Evolutionary conservation across 805 yeast species (phyloP).

Genomic region (Candida koratica): DNA sequence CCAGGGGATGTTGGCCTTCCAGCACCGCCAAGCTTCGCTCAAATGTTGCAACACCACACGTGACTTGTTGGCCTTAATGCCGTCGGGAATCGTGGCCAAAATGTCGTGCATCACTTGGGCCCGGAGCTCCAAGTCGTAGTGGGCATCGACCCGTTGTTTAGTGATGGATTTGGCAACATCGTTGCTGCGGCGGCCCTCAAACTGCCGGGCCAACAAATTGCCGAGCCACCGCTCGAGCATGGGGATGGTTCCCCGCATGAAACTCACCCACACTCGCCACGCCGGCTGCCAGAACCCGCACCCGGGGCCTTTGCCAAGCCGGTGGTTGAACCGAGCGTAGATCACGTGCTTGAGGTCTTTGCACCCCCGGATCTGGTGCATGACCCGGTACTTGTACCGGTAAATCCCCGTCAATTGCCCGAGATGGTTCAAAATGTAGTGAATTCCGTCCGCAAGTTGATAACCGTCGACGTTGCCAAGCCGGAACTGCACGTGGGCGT

Average conservation of each 20-base stretch:
- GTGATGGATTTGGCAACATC: conserved; percentile 92
- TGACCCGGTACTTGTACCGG: conserved; percentile 93
- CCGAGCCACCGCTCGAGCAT: conserved; percentile 93
- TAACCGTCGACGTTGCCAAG: conserved; percentile 88
- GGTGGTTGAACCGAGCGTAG: conserved; percentile 74
- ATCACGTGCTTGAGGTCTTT: conserved; percentile 93
- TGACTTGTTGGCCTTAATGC: conserved; percentile 80
- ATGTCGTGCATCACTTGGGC: conserved; percentile 96
- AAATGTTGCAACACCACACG: conserved; percentile 87
- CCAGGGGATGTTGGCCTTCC: conserved; percentile 99
- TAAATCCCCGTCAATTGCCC: conserved; percentile 97
- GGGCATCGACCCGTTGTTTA: conserved; percentile 92
- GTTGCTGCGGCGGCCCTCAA: conserved; percentile 90
- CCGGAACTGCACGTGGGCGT: conserved; percentile 88
- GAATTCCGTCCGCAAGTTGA: conserved; percentile 91
- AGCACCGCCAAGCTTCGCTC: conserved; percentile 98
- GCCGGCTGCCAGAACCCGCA: conserved; percentile 99
- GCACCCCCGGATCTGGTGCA: conserved; percentile 96
- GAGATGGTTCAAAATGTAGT: conserved; percentile 85
- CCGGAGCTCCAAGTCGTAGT: conserved; percentile 87
- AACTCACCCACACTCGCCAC: conserved; percentile 94
- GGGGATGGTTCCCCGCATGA: conserved; percentile 88
- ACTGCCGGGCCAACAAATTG: conserved; percentile 84
- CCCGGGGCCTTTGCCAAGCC: conserved; percentile 97
- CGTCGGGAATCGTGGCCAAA: conserved; percentile 95